phyloP scores from a whole-genome alignment of 495 filamentous ascomycete species.

The Gamarada debralockiae region DNA sequence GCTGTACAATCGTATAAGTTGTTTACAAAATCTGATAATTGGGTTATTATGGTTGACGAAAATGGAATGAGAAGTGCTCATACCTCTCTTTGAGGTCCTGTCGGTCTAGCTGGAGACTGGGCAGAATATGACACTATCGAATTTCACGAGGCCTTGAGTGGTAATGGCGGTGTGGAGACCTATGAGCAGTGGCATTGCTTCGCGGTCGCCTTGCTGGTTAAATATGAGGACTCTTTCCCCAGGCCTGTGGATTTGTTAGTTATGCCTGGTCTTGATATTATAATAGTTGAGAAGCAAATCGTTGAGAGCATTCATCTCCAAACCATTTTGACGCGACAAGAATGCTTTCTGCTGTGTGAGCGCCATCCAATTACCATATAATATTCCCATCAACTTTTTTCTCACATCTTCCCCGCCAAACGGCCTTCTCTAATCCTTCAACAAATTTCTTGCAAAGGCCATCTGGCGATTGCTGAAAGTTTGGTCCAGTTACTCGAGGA shows the following conservation, averaged over 20 bases:
- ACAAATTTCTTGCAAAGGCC: conserved; percentile 63
- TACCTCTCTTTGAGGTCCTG: background rate
- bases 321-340: conserved; percentile 79
- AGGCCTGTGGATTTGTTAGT: conserved; percentile 54
- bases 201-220: conserved; percentile 89
- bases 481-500: conserved; percentile 44
- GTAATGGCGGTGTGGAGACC: conserved; percentile 53
- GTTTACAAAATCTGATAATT: background rate
- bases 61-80: background rate
- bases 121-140: conserved; percentile 85
- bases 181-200: conserved; percentile 64
- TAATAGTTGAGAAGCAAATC: conserved; percentile 27
- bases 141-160: conserved; percentile 47
- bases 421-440: conserved; percentile 67
- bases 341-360: conserved; percentile 86
- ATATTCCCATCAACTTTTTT: conserved; percentile 59
- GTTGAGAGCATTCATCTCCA: conserved; percentile 35
- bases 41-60: background rate
- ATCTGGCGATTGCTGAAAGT: conserved; percentile 24
- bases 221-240: conserved; percentile 74
- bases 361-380: conserved; percentile 83
- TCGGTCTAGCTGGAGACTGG: conserved; percentile 49
- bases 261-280: conserved; percentile 74
- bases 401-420: conserved; percentile 80
- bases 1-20: background rate